Evolutionary conservation across 768 basidiomycete genomes (phyloP).

Genomic region (Tricholoma saponaceum): DNA sequence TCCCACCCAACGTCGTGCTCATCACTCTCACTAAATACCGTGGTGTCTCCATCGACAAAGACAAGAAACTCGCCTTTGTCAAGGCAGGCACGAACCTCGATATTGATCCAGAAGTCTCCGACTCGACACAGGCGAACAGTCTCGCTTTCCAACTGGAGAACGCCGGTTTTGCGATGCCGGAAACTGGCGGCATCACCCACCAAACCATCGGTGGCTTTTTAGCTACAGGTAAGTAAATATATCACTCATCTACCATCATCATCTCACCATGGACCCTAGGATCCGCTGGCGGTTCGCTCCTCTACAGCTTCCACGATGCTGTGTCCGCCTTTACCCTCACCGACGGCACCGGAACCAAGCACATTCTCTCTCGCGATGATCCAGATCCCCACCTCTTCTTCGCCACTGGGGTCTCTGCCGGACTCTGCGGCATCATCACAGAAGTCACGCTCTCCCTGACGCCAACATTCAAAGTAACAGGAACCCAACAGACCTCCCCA

Average conservation of each 20-base stretch:
- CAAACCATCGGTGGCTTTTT: background rate
- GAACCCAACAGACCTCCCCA: background rate
- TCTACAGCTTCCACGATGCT: background rate
- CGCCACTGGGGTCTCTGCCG: background rate
- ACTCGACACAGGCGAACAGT: slow-evolving; percentile 2
- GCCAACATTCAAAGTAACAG: background rate
- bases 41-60: background rate
- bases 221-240: background rate
- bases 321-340: slow-evolving; percentile 2
- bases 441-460: slow-evolving; percentile 2
- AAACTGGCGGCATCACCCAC: background rate
- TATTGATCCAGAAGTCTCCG: background rate
- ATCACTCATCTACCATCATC: background rate
- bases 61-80: background rate
- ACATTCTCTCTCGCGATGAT: background rate
- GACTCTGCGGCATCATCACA: slow-evolving; percentile 4
- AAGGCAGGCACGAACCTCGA: slow-evolving; percentile 7
- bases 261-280: background rate
- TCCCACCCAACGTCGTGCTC: slow-evolving; percentile 3
- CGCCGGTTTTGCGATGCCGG: slow-evolving; percentile 2
- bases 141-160: background rate
- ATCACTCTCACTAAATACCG: slow-evolving; percentile 6
- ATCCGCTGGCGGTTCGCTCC: background rate
- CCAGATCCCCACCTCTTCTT: background rate
- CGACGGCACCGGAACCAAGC: slow-evolving; percentile 1